Base-by-base conservation (phyloP, 1,284 basidiomycete species). In the Xerocomus nothofagi region DNA sequence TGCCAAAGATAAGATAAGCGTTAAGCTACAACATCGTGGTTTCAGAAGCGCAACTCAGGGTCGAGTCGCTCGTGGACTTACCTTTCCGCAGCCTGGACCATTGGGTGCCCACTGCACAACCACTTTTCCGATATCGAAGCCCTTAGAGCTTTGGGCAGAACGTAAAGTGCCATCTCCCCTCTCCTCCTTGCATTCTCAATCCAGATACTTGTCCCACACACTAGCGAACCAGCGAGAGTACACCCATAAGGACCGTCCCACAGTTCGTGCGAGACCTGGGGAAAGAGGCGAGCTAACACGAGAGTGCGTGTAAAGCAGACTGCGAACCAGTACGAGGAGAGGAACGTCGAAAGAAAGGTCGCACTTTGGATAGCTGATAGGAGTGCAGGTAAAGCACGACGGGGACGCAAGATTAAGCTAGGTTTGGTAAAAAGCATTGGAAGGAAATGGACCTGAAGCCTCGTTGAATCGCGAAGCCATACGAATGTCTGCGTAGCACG, bases 91-190 rank as follows among this genome's bases (percentile, higher is more conserved):
- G 75, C 53, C 26, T 68, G 71, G 6, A 74, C 65, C 23, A 69
- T 67, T 14, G 55, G 57, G 32, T 69, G 71, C 4, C 74, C 69
- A 44, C 72, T 75, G 49, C 68, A 74, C 21, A 81, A 42, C 78
- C 80, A 83, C 7, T 58, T 61, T 51, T 79, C 69, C 1, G 84
- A 77, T 14, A 90, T 64, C 41, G 73, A 80, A 1, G 86, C 74
- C 38, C 84, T 71, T 21, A 89, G 60, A 10, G 86, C 87, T 49
- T 79, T 72, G 1, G 88, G 87, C 3, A 90, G 69, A 44, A 88
- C 88, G 59, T 90, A 90, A 34, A 90, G 63, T 0, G 86, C 81
- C 71, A 91, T 87, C 65, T 91, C 88, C 3, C 86, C 86, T 47
- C 88, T 71, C 55, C 88, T 70, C 42, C 72, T 72, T 4, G 80